Percentiles rank a stretch among this genome's conserved stretches.
Conservation (phyloP, 2,329 filamentous ascomycete species). For the Nigrospora osmanthi region DNA sequence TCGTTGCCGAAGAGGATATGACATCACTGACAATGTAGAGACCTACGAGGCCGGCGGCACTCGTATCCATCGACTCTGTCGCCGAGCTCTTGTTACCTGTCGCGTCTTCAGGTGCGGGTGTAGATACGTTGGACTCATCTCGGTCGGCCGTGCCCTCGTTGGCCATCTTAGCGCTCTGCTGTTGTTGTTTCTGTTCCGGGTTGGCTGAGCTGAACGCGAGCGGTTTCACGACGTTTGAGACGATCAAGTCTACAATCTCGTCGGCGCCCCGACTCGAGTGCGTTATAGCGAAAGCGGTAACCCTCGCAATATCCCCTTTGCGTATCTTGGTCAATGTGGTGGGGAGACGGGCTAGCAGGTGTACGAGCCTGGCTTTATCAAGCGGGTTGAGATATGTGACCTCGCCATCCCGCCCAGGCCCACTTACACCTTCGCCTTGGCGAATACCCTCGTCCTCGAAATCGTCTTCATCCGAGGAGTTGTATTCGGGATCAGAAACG, state of each 20-base stretch:
- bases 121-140: slow-evolving; percentile 27
- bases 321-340: slow-evolving; percentile 65
- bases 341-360: slow-evolving; percentile 77
- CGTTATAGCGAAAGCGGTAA: slow-evolving; percentile 82
- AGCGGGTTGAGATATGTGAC: slow-evolving; percentile 71
- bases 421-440: slow-evolving; percentile 24
- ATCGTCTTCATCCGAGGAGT: slow-evolving; percentile 80
- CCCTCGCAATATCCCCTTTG: slow-evolving; percentile 76
- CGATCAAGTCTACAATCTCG: slow-evolving; percentile 84
- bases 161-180: slow-evolving; percentile 28
- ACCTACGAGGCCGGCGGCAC: slow-evolving; percentile 67
- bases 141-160: slow-evolving; percentile 19
- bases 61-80: slow-evolving; percentile 49
- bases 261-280: slow-evolving; percentile 80
- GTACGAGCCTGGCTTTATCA: slow-evolving; percentile 75
- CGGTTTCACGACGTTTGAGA: slow-evolving; percentile 73
- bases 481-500: slow-evolving; percentile 75
- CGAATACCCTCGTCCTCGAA: slow-evolving; percentile 49
- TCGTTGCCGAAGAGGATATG: slow-evolving; percentile 67
- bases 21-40: slow-evolving; percentile 75
- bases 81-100: slow-evolving; percentile 21
- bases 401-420: slow-evolving; percentile 29
- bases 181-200: slow-evolving; percentile 37
- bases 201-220: slow-evolving; percentile 68
- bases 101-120: slow-evolving; percentile 28